Percentiles rank a stretch among this genome's conserved stretches.
phyloP scores from a whole-genome alignment of 441 rosid species.

The Erysimum pusillum region DNA sequence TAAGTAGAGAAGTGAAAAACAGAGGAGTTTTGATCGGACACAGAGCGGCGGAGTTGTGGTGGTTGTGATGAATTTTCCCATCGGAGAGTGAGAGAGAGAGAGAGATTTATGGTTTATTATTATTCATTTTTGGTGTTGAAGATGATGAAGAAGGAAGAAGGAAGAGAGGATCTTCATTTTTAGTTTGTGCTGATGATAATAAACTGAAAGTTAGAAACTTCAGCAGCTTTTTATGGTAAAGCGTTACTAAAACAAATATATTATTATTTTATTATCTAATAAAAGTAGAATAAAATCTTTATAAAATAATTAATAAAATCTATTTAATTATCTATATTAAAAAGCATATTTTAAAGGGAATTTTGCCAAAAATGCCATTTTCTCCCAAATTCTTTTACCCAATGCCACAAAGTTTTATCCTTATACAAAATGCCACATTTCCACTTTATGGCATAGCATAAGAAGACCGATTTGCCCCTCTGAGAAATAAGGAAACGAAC shows the following conservation, averaged over 20 bases:
- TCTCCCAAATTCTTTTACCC: too few species aligned
- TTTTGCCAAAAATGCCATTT: too few species aligned
- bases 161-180: slow-evolving; percentile 31
- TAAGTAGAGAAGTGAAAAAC: slow-evolving; percentile 72
- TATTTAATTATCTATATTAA: too few species aligned
- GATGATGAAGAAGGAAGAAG: slow-evolving; percentile 6
- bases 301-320: too few species aligned
- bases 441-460: too few species aligned
- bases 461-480: too few species aligned
- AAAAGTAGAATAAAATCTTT: neutral
- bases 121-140: neutral
- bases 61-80: slow-evolving; percentile 44
- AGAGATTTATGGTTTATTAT: slow-evolving; percentile 10
- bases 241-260: slow-evolving; percentile 9
- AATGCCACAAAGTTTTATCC: too few species aligned
- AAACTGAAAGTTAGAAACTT: slow-evolving; percentile 32
- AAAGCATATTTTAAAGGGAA: too few species aligned
- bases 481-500: too few species aligned
- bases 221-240: slow-evolving; percentile 45
- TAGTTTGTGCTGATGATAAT: slow-evolving; percentile 34
- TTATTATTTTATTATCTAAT: neutral
- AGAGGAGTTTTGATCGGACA: slow-evolving; percentile 83
- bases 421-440: too few species aligned
- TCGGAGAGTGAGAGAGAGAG: neutral
- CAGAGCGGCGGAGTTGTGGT: slow-evolving; percentile 53